Base-by-base conservation (phyloP, 2,329 filamentous ascomycete species). In the Cladosporium sp. region DNA sequence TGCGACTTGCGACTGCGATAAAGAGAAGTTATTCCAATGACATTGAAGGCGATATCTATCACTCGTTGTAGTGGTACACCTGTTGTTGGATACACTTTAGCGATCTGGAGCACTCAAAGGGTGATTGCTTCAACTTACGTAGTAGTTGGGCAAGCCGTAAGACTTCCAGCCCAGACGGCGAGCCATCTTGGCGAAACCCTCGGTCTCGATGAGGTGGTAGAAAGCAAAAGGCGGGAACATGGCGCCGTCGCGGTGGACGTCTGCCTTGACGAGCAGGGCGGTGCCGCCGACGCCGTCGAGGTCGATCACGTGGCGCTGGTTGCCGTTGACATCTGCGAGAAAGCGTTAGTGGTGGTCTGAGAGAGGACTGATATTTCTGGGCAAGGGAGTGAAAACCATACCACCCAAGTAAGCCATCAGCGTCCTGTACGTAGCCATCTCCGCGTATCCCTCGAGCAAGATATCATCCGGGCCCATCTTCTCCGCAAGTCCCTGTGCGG, bases 191-290 rank as follows among this genome's bases (percentile, higher is more conserved):
- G 93, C 91, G 66, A 98, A 98, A 0, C 93, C 93, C 67, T 98
- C 93, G 0, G 93, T 97, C 76, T 98, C 93, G 56, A 98, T 95
- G 56, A 98, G 77, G 70, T 98, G 87, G 68, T 96, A 97, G 67
- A 98, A 98, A 3, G 92, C 74, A 68, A 98, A 98, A 0, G 93
- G 82, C 14, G 93, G 93, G 74, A 98, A 98, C 92, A 97, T 98
- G 68, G 93, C 92, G 16, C 93, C 93, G 66, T 98, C 93, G 22
- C 93, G 83, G 69, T 98, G 93, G 19, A 98, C 93, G 55, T 97
- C 91, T 1, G 91, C 93, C 75, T 95, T 96, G 55, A 98, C 93
- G 64, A 98, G 75, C 58, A 98, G 75, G 1, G 91, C 88, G 1
- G 92, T 95, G 34, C 93, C 93, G 52, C 93, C 93, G 3, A 98